Base-by-base conservation (phyloP, 129 eudicot genomes). In the Artemisia tridentata region DNA sequence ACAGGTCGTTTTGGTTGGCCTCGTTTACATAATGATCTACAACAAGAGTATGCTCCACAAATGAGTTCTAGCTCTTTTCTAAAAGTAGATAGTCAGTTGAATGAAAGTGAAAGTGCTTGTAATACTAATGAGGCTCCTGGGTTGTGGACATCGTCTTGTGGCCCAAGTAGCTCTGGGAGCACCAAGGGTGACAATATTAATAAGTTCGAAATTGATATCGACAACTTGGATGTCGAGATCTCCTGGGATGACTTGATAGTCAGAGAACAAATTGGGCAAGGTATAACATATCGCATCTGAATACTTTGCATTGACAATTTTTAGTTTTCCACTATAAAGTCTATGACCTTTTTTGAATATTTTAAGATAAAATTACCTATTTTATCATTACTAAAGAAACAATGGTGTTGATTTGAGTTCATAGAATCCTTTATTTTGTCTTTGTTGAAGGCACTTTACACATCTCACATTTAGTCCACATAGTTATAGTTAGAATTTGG, bases 261-360 rank as follows among this genome's bases (percentile, higher is more conserved):
- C 65, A 84, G 80, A 63, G 87, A 87, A 74, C 89, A 81, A 60
- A 87, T 90, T 69, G 97, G 95, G 15, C 87, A 90, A 85, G 91
- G 95, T 90, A 81, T 31, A 20, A 10, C 3, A 63, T 1, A 38
- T 38, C 10, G 1, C 45, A 38, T 38, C 2, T 38, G 45, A 38
- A 38, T 38, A 1, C 10, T 1, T 1, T 7, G 45, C 9, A 38
- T 38, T 38, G 45, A 38, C 41, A 31, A 31, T 38, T 4, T 38
- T 38, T 38, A 38, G 45, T 38, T 38, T 38, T 38, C 41, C 45
- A 38, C 45, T 10, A 38, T 1, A 38, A 38, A 38, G 45, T 10
- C 45, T 38, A 38, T 7, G 45, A 38, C 45, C 45, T 38, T 38
- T 1, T 38, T 38, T 38, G 45, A 38, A 0, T 34, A 6, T 34